A percentile compares a stretch with the other conserved stretches of the same genome.
Conservation (phyloP, 73 alveolate genomes). For the Blepharisma japonicum region DNA sequence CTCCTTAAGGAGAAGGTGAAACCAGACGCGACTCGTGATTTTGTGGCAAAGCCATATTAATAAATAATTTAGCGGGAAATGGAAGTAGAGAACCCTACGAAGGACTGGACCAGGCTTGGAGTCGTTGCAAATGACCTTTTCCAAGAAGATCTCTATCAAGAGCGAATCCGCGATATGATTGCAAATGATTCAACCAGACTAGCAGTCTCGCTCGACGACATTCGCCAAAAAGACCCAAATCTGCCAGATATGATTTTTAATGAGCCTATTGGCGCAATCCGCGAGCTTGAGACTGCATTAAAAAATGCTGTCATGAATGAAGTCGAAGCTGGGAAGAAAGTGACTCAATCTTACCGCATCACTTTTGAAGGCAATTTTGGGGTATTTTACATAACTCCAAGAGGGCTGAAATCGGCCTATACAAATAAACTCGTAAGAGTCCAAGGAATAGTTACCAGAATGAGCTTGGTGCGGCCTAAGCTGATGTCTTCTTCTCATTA, state of each 20-base stretch:
- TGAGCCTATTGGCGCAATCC: neutral
- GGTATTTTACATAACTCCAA: conserved; percentile 87
- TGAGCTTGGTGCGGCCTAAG: conserved; percentile 86
- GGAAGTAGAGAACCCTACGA: too few species aligned
- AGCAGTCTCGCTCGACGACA: conserved; percentile 3
- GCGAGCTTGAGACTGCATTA: neutral
- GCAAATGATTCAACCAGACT: neutral
- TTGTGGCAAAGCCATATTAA: too few species aligned
- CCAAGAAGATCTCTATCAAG: neutral
- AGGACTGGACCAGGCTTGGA: too few species aligned
- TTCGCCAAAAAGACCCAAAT: neutral
- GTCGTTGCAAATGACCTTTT: neutral
- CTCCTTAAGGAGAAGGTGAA: too few species aligned
- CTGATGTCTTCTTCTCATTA: conserved; percentile 80
- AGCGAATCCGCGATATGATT: conserved; percentile 4
- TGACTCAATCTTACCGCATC: neutral
- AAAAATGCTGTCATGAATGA: conserved; percentile 1
- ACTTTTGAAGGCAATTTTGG: conserved; percentile 92
- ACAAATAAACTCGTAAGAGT: conserved; percentile 85
- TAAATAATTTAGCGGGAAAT: too few species aligned
- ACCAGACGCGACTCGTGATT: too few species aligned
- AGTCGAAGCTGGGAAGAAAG: neutral
- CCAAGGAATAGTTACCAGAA: conserved; percentile 95
- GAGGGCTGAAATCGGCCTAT: conserved; percentile 85
- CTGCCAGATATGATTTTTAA: neutral